Conservation (phyloP, 768 basidiomycete genomes). For the Pleurotus cornucopiae region DNA sequence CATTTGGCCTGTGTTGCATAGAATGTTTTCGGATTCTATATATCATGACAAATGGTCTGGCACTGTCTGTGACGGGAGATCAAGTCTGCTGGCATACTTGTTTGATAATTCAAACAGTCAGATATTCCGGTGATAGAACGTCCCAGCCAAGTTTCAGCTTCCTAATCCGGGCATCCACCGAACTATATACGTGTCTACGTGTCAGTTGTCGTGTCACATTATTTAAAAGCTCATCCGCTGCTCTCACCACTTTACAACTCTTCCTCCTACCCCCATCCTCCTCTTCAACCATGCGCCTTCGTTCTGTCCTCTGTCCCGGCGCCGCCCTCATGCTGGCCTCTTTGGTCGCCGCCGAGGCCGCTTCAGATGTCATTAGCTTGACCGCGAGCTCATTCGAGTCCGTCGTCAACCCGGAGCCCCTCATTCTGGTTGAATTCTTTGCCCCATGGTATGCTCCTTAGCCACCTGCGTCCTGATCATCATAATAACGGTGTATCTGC, state of each 20-base stretch:
- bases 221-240: constrained; percentile 3
- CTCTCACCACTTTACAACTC: not conserved
- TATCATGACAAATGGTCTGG: not conserved
- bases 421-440: constrained; percentile 94
- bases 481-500: not conserved
- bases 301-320: constrained; percentile 46
- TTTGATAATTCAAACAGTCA: not conserved
- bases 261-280: not conserved
- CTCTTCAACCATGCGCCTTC: constrained; percentile 57
- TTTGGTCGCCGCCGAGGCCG: constrained; percentile 48
- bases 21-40: constrained; percentile 5
- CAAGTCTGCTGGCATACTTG: constrained; percentile 2
- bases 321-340: constrained; percentile 45
- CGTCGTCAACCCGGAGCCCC: constrained; percentile 56
- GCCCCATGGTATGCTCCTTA: constrained; percentile 62
- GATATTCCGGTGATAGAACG: not conserved
- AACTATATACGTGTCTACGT: constrained; percentile 34
- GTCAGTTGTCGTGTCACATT: constrained; percentile 32
- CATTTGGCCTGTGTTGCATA: constrained; percentile 4
- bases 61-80: not conserved
- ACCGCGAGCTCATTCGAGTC: constrained; percentile 66
- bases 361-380: constrained; percentile 81
- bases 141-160: not conserved
- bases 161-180: constrained; percentile 7
- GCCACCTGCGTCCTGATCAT: not conserved